Evolutionary conservation across 306 rosid genomes (phyloP).

Genomic region (Leucaena leucocephala): DNA sequence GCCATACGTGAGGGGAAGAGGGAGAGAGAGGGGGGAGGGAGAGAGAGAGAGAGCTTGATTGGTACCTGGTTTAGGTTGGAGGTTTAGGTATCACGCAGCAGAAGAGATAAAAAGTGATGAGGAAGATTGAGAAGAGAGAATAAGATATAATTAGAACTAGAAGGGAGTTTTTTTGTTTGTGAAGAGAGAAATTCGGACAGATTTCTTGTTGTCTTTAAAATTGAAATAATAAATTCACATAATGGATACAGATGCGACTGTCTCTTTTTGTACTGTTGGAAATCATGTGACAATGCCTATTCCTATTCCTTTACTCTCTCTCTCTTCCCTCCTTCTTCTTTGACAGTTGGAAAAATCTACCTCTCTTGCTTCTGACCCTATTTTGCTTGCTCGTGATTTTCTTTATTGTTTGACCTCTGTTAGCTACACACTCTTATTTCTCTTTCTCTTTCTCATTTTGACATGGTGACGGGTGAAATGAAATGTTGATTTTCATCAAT

Average conservation of each 20-base stretch:
- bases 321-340: not conserved
- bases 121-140: constrained; percentile 4
- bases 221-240: constrained; percentile 48
- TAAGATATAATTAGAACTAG: not conserved
- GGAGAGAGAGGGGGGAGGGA: not conserved
- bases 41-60: not conserved
- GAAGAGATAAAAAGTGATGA: not conserved
- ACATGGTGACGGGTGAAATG: not conserved
- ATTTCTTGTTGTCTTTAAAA: constrained; percentile 46
- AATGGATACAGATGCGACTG: constrained; percentile 62
- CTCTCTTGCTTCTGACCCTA: constrained; percentile 26
- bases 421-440: not conserved
- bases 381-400: constrained; percentile 55
- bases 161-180: constrained; percentile 27
- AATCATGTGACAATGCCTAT: constrained; percentile 65
- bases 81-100: constrained; percentile 39
- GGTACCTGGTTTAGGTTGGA: constrained; percentile 37
- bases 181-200: constrained; percentile 41
- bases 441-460: not conserved
- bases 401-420: constrained; percentile 59
- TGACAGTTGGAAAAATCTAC: constrained; percentile 52
- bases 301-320: not conserved
- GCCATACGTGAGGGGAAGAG: not conserved
- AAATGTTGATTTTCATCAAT: not conserved
- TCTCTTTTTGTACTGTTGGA: constrained; percentile 58